These are phyloP conservation scores for Pleurotus citrinopileatus DNA, from an alignment of 768 basidiomycete genomes.

Conservation along the genomic window DNA sequence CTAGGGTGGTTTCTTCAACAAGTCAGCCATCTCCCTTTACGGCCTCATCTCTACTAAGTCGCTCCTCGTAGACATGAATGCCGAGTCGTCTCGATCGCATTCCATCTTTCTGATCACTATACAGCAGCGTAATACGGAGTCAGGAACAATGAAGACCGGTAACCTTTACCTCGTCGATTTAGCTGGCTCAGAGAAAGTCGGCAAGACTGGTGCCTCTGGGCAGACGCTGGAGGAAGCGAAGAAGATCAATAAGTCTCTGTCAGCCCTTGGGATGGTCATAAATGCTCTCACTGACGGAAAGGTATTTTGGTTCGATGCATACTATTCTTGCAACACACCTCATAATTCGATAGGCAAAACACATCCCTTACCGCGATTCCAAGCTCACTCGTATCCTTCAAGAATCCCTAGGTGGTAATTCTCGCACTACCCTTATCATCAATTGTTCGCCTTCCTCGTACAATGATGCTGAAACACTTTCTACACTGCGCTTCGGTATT, in stretches of 20 bases:
- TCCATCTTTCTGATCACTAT: conserved; percentile 99
- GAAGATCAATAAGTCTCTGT: conserved; percentile 99
- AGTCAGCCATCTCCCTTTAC: conserved; percentile 55
- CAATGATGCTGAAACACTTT: conserved; percentile 95
- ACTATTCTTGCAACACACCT: conserved; percentile 11
- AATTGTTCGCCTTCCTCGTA: conserved; percentile 98
- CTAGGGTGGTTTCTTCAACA: conserved; percentile 90
- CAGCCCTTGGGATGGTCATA: conserved; percentile 98
- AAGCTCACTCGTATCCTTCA: conserved; percentile 98
- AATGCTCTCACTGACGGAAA: conserved; percentile 96
- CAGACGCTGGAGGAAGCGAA: conserved; percentile 99
- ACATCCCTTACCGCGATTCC: conserved; percentile 98
- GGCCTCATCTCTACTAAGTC: conserved; percentile 2
- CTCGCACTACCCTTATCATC: conserved; percentile 95
- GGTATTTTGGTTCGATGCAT: conserved; percentile 39
- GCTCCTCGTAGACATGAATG: conserved; percentile 86
- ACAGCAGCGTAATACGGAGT: conserved; percentile 94
- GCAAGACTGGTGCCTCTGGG: conserved; percentile 98
- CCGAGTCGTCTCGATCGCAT: conserved; percentile 97
- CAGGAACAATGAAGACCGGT: conserved; percentile 93
- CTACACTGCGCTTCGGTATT: conserved; percentile 98
- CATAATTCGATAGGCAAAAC: conserved; percentile 64
- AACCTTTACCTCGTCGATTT: conserved; percentile 97
- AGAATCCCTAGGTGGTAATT: conserved; percentile 96
- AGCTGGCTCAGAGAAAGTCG: conserved; percentile 98